phyloP scores from a whole-genome alignment of 2,329 filamentous ascomycete genomes.

The Daldinia sp. region DNA sequence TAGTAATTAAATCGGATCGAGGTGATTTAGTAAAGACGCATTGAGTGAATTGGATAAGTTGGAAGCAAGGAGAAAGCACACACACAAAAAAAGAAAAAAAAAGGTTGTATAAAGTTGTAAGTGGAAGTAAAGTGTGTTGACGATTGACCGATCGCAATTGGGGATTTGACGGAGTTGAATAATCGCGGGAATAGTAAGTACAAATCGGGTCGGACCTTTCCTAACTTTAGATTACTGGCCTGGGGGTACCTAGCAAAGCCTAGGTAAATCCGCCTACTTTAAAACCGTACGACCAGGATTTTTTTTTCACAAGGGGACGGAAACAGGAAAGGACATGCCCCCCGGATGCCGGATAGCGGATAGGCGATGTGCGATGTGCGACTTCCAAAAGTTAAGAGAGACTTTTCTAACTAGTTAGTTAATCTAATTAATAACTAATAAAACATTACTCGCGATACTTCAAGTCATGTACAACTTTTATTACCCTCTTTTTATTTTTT shows the following conservation, averaged over 20 bases:
- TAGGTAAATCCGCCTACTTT: no score
- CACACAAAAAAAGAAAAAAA: no score
- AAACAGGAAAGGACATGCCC: neutral
- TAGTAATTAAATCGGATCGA: conserved; percentile 17
- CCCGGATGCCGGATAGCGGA: conserved; percentile 1
- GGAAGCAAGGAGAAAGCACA: conserved; percentile 1
- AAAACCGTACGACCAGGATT: conserved; percentile 1
- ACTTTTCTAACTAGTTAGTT: neutral
- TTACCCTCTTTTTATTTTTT: neutral
- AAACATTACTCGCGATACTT: neutral
- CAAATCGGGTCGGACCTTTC: conserved; percentile 30
- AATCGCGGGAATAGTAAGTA: conserved; percentile 16
- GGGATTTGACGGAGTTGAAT: neutral
- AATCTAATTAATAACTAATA: no score
- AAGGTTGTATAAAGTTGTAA: no score
- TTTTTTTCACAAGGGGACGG: conserved; percentile 1
- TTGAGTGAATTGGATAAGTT: conserved; percentile 6
- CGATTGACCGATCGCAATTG: neutral
- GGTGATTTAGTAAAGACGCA: conserved; percentile 6
- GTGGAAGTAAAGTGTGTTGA: no score
- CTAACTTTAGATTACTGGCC: conserved; percentile 24
- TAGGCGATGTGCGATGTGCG: neutral
- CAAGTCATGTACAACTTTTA: neutral
- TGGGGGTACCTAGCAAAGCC: no score
- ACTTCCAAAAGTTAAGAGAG: no score